A percentile compares a stretch with the other conserved stretches of the same genome.
These are phyloP conservation scores for Penicillium desertorum DNA, from an alignment of 495 filamentous ascomycete genomes.

Conservation along the genomic window DNA sequence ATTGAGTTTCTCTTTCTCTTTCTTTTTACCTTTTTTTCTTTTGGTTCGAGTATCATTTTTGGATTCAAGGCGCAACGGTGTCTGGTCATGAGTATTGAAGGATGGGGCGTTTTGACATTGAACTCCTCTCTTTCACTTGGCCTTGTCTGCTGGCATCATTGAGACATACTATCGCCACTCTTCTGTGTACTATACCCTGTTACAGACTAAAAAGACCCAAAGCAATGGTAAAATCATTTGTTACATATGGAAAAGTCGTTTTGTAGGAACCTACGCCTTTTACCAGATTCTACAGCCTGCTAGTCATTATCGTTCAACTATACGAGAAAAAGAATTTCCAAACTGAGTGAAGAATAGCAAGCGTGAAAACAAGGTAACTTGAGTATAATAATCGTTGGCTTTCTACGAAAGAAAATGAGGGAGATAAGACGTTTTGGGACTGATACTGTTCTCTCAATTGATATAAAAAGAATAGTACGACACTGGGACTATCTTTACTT, in stretches of 20 bases:
- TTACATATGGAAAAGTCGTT: background rate
- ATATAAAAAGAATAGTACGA: background rate
- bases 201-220: background rate
- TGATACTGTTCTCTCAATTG: background rate
- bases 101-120: background rate
- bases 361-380: background rate
- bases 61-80: background rate
- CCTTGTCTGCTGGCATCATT: conserved; percentile 1
- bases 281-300: too few species aligned
- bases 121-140: background rate
- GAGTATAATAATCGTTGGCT: background rate
- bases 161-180: conserved; percentile 11
- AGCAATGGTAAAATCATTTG: background rate
- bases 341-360: background rate
- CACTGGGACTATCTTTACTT: background rate
- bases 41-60: background rate
- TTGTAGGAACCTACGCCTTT: background rate
- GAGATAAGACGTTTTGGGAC: background rate
- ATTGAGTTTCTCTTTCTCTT: too few species aligned
- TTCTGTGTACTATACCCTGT: conserved; percentile 16
- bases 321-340: too few species aligned
- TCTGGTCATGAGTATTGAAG: background rate
- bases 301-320: too few species aligned
- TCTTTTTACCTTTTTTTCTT: too few species aligned
- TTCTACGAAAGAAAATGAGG: background rate